Evolutionary conservation across 2,329 filamentous ascomycete genomes (phyloP), one percentile per base, ranked within the genome.

Genomic region (Xylariales sp.): DNA sequence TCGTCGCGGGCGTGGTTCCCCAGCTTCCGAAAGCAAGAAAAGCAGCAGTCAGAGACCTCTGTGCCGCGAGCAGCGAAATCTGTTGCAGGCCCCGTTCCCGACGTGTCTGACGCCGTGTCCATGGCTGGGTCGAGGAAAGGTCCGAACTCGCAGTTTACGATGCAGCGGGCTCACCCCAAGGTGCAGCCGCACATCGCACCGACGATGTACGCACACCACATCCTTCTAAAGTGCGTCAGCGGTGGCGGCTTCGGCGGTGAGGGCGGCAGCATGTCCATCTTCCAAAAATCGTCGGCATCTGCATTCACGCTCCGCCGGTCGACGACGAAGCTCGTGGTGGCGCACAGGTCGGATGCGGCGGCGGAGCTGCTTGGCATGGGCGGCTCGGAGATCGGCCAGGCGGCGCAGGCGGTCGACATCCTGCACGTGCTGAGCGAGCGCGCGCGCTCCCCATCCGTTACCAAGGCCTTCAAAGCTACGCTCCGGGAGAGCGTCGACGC

Each of bases 381-480:
- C 13, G 56, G 56, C 13, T 50, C 59, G 23, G 53, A 57, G 11
- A 58, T 71, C 13, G 51, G 64, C 33, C 64, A 69, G 32, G 66
- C 63, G 44, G n/a, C n/a, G n/a, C n/a, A n/a, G n/a, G n/a, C n/a
- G n/a, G n/a, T n/a, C n/a, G 74, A 80, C 42, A 62, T 78, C 11
- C 80, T 80, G 50, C 63, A 67, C 28, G 66, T 78, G n/a, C 62
- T 81, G 5, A 56, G 62, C 5, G 63, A 71, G n/a, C 63, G 69
- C 30, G 61, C 66, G 2, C 57, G 59, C n/a, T 62, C 67, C 7
- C 61, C 63, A 1, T 62, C 59, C 3, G 52, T 72, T 5, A 63
- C 62, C 3, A 67, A 65, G 34, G 57, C 62, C 0, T 71, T 75
- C 56, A 67, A 65, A 45, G 50, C 54, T 1, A 59, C 56, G 1